phyloP scores from a whole-genome alignment of 23 red algal genomes.

The Chondrus crispus region DNA sequence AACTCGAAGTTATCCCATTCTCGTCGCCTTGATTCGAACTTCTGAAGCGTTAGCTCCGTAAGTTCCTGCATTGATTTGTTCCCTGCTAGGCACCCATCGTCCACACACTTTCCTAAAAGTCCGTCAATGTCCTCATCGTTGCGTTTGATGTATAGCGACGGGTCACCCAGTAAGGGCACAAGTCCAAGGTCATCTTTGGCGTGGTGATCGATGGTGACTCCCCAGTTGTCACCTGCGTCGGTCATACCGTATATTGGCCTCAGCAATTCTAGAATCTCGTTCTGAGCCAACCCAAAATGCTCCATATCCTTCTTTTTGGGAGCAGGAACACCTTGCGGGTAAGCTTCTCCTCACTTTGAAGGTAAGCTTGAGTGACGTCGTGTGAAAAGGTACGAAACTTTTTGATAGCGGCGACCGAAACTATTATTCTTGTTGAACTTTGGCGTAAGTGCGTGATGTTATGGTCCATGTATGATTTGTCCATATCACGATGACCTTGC shows the following conservation, averaged over 20 bases:
- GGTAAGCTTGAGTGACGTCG: slow-evolving; percentile 8
- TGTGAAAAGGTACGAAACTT: neutral
- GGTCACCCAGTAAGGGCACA: neutral
- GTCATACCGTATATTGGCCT: slow-evolving; percentile 24
- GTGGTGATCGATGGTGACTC: neutral
- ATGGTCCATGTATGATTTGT: neutral
- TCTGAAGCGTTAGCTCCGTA: neutral
- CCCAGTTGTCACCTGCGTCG: slow-evolving; percentile 38
- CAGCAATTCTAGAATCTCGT: slow-evolving; percentile 12
- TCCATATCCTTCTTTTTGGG: neutral
- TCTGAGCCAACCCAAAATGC: neutral
- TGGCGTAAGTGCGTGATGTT: neutral
- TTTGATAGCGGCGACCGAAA: neutral
- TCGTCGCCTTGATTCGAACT: neutral
- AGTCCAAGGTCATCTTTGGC: neutral
- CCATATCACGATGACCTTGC: slow-evolving; percentile 10
- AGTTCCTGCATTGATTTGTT: neutral
- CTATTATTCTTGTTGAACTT: neutral
- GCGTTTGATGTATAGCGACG: neutral
- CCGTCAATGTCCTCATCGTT: neutral
- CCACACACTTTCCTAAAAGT: neutral
- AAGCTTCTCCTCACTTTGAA: neutral
- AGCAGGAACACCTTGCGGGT: neutral
- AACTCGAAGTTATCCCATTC: neutral
- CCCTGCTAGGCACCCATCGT: neutral